phyloP scores from a whole-genome alignment of 768 basidiomycete species.

The Podaxis sp. region DNA sequence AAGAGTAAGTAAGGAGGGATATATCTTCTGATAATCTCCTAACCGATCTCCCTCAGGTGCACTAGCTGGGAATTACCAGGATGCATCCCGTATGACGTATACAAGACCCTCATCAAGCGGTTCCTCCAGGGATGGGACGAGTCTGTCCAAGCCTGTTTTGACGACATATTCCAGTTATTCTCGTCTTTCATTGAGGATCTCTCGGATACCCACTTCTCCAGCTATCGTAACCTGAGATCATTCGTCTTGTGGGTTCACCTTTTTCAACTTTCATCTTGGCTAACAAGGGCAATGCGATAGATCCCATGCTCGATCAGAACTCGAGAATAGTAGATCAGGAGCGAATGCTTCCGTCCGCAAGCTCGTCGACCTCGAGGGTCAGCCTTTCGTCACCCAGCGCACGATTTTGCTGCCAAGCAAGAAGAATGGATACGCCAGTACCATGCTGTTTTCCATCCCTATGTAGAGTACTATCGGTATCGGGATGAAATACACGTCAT shows the following conservation, averaged over 20 bases:
- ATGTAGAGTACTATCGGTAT: conserved; percentile 5
- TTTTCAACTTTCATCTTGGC: not conserved
- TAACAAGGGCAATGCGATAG: not conserved
- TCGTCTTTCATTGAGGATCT: conserved; percentile 6
- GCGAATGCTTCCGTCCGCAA: conserved; percentile 23
- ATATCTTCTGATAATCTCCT: not conserved
- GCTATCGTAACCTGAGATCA: conserved; percentile 5
- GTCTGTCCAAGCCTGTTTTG: conserved; percentile 14
- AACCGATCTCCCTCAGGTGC: not conserved
- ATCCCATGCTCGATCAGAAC: not conserved
- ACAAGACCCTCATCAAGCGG: conserved; percentile 14
- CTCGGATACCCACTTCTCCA: conserved; percentile 11
- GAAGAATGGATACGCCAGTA: conserved; percentile 20
- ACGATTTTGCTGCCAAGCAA: conserved; percentile 18
- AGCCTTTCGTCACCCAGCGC: conserved; percentile 36
- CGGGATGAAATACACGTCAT: conserved; percentile 48
- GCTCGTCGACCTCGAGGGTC: conserved; percentile 35
- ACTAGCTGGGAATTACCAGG: conserved; percentile 16
- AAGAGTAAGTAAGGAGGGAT: conserved; percentile 1
- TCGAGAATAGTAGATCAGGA: not conserved
- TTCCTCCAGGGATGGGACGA: conserved; percentile 16
- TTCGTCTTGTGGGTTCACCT: conserved; percentile 12
- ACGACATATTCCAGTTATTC: not conserved
- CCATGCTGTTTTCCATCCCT: not conserved
- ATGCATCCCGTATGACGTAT: conserved; percentile 16